phyloP scores from a whole-genome alignment of 2,329 filamentous ascomycete genomes.

The Trichoderma sp. region DNA sequence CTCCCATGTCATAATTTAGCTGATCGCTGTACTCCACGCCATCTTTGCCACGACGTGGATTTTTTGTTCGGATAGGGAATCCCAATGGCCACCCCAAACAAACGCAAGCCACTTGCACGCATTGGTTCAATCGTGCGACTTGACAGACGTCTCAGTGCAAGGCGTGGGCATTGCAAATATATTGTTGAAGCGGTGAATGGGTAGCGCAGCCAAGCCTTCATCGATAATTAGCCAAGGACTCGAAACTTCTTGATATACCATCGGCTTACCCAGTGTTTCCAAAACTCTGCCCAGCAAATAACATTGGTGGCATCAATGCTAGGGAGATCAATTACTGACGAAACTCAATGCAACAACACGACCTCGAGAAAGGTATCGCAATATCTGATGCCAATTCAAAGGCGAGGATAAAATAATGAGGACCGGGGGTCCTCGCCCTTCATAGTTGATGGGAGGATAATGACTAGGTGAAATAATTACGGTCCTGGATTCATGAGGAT shows the following conservation, averaged over 20 bases:
- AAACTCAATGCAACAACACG: not conserved
- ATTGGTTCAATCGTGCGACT: not conserved
- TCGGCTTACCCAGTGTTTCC: not conserved
- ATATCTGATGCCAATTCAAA: not conserved
- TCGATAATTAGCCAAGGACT: not conserved
- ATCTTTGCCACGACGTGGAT: not conserved
- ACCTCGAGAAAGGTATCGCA: not conserved
- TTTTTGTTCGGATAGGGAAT: not conserved
- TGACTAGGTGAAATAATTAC: not conserved
- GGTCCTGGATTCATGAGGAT: not conserved
- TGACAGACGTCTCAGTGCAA: not conserved
- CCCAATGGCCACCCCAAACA: not conserved
- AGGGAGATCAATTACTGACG: not conserved
- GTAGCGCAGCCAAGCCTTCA: not conserved
- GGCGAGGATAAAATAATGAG: not conserved
- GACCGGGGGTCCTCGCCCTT: not conserved
- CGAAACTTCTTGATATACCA: not conserved
- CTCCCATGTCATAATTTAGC: not conserved
- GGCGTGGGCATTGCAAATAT: not conserved
- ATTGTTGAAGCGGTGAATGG: not conserved
- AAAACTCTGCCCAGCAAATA: not conserved
- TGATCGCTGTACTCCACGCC: not conserved
- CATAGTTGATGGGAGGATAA: not conserved
- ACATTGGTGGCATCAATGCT: not conserved
- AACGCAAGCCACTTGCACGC: not conserved